Base-by-base conservation (phyloP, 2,329 filamentous ascomycete genomes). In the Capronia epimyces region DNA sequence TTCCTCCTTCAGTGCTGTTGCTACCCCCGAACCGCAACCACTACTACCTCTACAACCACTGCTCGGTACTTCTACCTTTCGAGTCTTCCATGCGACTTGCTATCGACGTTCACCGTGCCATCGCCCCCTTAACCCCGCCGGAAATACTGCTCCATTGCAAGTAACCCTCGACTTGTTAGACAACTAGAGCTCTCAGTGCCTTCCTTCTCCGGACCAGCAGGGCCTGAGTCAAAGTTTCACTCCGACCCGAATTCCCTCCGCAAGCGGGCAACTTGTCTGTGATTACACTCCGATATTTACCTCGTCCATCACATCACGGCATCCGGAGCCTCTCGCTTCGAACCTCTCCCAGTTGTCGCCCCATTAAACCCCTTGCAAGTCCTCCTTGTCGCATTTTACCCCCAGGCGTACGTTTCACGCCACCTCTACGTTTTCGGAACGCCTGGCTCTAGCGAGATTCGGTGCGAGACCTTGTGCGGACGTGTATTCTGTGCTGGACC, bases 371-470 rank as follows among this genome's bases (percentile, higher is more conserved):
- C 45, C 43, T 27, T 52, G 49, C 49, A 42, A 46, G 43, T 27
- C 21, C 39, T 55, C 46, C 52, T 46, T 43, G 40, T 53, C 44
- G 49, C 46, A 48, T 42, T 45, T 36, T 18, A 34, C 31, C 22
- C 46, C 31, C 27, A 43, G 21, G 41, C 20, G 46, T 40, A 31
- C 34, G 34, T 46, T 51, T 40, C 24, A 41, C 50, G 47, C 47
- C 50, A 51, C 46, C 29, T 15, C 22, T 8, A 42, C 46, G 22
- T 25, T 45, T 53, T 57, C 47, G 46, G 55, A 52, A 52, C 47
- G 40, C 41, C 25, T 47, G 43, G 39, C 42, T 46, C 29, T 50
- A 50, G 51, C 55, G 49, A 54, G 55, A 54, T 52, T 50, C 32
- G 31, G 27, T 27, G 43, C 48, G 32, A 48, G 22, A 48, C 43